Evolutionary conservation across 768 basidiomycete species (phyloP), one percentile per base, ranked within the genome.

Genomic region (Xanthoconium stramineum): DNA sequence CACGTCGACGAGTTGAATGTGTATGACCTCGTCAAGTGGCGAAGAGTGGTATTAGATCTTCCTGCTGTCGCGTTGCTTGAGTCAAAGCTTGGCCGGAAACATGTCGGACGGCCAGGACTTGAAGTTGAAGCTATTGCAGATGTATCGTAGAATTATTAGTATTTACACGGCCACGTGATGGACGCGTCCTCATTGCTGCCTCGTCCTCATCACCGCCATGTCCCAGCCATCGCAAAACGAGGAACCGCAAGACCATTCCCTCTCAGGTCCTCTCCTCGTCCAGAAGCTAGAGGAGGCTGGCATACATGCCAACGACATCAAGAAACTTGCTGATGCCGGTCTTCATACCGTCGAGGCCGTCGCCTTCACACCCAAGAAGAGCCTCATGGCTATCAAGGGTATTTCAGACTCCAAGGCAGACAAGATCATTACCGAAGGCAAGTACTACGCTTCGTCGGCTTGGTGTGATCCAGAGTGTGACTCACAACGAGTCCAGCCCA

Each of bases 401-500:
- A 97, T 99, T 46, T 94, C 93, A 28, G 97, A 99, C 63, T 82
- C 87, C 59, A 99, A 98, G 69, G 97, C 97, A 2, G 97, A 99
- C 70, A 98, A 94, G 77, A 97, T 99, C 55, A 73, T 98, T 29
- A 74, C 79, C 14, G 94, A 96, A 79, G 97, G 97, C 92, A 56
- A 60, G 82, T 69, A 28, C 33, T 20, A 7, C 43, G 7, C 24
- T 37, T 15, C 24, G 9, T 20, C 44, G 37, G 33, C 44, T 51
- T 51, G 40, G 48, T 44, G 35, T 32, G 9, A 8, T 30, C 50
- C 39, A 24, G 24, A 24, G 24, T 36, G 42, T 54, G 44, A 56
- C 50, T 60, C 46, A 55, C 47, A 57, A 37, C 55, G 47, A 43
- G 35, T 50, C 47, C 54, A 98, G 96, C 94, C 4, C 87, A 88